A percentile compares a stretch with the other conserved stretches of the same genome.
These are phyloP conservation scores for Terfezia boudieri DNA, from an alignment of 495 filamentous ascomycete species.

Conservation along the genomic window DNA sequence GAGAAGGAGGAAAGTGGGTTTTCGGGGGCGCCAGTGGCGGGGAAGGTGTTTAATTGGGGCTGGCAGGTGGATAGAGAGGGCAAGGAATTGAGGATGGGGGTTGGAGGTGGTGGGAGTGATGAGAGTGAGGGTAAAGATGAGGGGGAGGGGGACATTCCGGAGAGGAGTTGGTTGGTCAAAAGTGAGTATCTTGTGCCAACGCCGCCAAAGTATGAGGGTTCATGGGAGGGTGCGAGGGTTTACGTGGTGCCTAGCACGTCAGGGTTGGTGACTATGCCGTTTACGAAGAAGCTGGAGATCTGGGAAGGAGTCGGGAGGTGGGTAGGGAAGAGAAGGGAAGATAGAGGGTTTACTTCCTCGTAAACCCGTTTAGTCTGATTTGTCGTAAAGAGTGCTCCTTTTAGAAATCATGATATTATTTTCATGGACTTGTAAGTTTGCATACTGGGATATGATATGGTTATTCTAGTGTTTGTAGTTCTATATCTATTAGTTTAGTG, in stretches of 20 bases:
- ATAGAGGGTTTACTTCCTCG: constrained; percentile 24
- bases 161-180: too few species aligned
- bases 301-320: constrained; percentile 76
- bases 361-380: too few species aligned
- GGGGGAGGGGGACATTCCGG: too few species aligned
- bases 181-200: too few species aligned
- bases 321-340: constrained; percentile 36
- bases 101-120: too few species aligned
- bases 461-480: too few species aligned
- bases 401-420: too few species aligned
- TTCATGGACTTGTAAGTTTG: too few species aligned
- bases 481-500: too few species aligned
- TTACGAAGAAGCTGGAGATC: constrained; percentile 38
- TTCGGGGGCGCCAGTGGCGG: constrained; percentile 32
- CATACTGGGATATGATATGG: too few species aligned
- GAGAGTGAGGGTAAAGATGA: too few species aligned
- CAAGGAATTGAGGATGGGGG: constrained; percentile 46
- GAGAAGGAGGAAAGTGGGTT: constrained; percentile 33
- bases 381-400: too few species aligned
- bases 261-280: constrained; percentile 56
- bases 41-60: constrained; percentile 58
- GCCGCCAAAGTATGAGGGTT: constrained; percentile 10
- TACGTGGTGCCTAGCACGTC: constrained; percentile 86
- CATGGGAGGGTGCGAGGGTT: constrained; percentile 53
- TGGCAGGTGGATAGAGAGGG: constrained; percentile 47